Base-by-base conservation (phyloP, 2,329 filamentous ascomycete species). In the Trichoderma koningiopsis region DNA sequence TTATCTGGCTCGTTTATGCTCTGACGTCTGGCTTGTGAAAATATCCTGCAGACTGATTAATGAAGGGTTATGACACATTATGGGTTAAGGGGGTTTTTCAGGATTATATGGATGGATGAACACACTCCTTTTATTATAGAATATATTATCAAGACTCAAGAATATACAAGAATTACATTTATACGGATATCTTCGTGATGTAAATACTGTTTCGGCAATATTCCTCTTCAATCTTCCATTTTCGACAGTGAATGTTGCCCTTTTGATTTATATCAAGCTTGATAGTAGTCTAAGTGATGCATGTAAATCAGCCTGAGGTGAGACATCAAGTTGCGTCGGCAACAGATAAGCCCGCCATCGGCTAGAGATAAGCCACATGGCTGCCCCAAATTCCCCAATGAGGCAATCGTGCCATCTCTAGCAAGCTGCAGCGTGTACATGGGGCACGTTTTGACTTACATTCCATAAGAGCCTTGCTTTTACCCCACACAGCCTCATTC, bases 51-150 rank as follows among this genome's bases (percentile, higher is more conserved):
- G 56, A 53, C 56, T 31, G 53, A 49, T 40, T 61, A 43, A 53
- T 57, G 29, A 58, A 67, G 16, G 64, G 55, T 43, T 37, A 35
- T 67, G 55, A 56, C 22, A 29, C 5, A 27, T 16, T 40, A 31
- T 33, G 43, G 56, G 40, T 52, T n/a, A 47, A 52, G 40, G 43
- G 55, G 55, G 31, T 40, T 22, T 47, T 52, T 60, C 53, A 13
- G 64, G 55, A 16, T 47, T 27, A 61, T 11, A 61, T 35, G 47
- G 57, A 61, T 61, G 57, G 55, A 56, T 60, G 43, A 53, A 43
- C 43, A 68, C 65, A 10, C 65, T 68, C 65, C 14, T 59, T 68
- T 68, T n/a, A 29, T 8, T 22, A 52, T 55, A 29, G 29, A 52
- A 52, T 57, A 66, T 56, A 53, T 3, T 27, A 14, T 22, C 13